Base-by-base conservation (phyloP, 2,329 filamentous ascomycete species). In the Aurifilum marmelostoma region DNA sequence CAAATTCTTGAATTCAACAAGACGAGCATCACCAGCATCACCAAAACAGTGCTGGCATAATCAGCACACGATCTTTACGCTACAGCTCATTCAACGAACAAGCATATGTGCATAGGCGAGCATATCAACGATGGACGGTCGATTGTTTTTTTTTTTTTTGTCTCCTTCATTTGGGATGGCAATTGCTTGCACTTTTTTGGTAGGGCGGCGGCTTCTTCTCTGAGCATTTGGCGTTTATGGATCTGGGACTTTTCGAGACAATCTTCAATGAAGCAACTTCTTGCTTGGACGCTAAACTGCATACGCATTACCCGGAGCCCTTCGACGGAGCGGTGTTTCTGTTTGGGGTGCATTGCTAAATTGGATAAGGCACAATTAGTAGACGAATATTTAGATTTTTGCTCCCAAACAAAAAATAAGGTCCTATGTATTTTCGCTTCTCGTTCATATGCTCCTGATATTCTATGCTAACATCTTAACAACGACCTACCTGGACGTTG, bases 141-240 rank as follows among this genome's bases (percentile, higher is more conserved):
- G 59, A 62, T 27, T 16, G 59, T 62, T 62, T 24, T 59, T n/a
- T 59, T n/a, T 47, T 47, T 7, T 21, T 47, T 9, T 47, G 34
- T 8, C 37, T 5, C 9, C 9, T 43, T 43, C 5, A 47, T 47
- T 47, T 47, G 56, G 56, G 56, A 34, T n/a, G 56, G 32, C 56
- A 37, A 37, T 29, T 59, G 8, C 29, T 34, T 37, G 18, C 3
- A 29, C 3, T 59, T 59, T 34, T 34, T 34, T 59, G 18, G 56
- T 32, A 4, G 16, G 29, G 7, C 11, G 56, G 29, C 56, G 4
- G 21, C 8, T 34, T 34, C 34, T 8, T 34, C 34, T 41, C 18
- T 52, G 34, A 32, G 34, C 47, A 64, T 64, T 12, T 64, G 62
- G 62, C 32, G 62, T 64, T 64, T 64, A 47, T 64, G 56, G 56